Evolutionary conservation across 2,329 filamentous ascomycete species (phyloP).

Genomic region (Aurifilum marmelostoma): DNA sequence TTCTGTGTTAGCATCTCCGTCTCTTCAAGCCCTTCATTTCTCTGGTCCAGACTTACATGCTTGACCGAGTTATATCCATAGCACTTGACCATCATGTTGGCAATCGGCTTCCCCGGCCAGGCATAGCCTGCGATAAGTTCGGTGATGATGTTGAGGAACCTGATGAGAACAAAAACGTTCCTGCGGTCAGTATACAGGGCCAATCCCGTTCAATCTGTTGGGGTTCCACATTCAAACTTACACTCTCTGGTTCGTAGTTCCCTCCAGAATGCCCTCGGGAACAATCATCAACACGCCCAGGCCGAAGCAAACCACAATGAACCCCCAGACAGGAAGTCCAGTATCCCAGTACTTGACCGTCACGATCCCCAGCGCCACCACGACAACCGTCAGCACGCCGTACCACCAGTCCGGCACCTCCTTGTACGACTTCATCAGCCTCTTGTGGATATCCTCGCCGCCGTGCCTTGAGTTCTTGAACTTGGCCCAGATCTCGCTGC

Average conservation of each 20-base stretch:
- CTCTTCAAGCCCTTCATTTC: background rate
- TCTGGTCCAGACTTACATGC: conserved; percentile 24
- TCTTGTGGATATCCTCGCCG: conserved; percentile 43
- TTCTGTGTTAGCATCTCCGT: background rate
- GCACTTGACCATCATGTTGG: conserved; percentile 41
- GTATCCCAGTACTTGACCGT: conserved; percentile 35
- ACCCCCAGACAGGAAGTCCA: conserved; percentile 37
- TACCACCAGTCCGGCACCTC: conserved; percentile 48
- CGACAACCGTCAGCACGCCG: conserved; percentile 36
- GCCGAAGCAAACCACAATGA: conserved; percentile 35
- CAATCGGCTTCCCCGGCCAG: conserved; percentile 38
- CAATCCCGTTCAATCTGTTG: too few species aligned
- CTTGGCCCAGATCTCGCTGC: conserved; percentile 40
- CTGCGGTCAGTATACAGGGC: background rate
- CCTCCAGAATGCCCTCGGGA: conserved; percentile 34
- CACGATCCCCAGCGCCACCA: conserved; percentile 41
- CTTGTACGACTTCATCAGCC: conserved; percentile 41
- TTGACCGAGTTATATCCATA: conserved; percentile 41
- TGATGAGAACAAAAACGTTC: background rate
- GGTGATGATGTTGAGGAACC: conserved; percentile 39
- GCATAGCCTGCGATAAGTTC: conserved; percentile 40
- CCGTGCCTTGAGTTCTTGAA: conserved; percentile 36
- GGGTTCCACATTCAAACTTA: too few species aligned
- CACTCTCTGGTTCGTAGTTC: conserved; percentile 37
- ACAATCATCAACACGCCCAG: conserved; percentile 34